Conservation (phyloP, 441 rosid genomes). For the Jatropha podagrica region DNA sequence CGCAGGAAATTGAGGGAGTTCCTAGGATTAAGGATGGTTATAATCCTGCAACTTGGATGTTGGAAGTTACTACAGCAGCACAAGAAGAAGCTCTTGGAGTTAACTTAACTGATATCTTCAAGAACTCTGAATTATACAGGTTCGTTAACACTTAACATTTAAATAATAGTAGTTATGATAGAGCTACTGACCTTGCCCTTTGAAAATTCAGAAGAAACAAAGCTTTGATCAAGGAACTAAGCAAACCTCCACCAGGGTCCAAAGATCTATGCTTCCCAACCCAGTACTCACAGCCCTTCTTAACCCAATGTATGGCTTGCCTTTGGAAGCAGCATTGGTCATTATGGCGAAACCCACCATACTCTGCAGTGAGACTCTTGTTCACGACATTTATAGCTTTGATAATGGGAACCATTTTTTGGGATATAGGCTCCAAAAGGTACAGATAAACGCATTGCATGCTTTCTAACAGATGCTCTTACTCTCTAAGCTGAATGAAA, state of each 20-base stretch:
- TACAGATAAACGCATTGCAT: slow-evolving; percentile 11
- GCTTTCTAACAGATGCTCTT: not conserved
- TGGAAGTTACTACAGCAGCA: slow-evolving; percentile 52
- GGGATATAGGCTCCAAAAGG: slow-evolving; percentile 59
- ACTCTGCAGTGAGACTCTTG: slow-evolving; percentile 48
- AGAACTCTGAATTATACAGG: slow-evolving; percentile 52
- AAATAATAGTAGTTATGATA: not conserved
- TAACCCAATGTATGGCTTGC: slow-evolving; percentile 54
- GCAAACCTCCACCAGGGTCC: slow-evolving; percentile 41
- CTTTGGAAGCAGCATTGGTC: slow-evolving; percentile 63
- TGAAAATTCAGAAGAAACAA: slow-evolving; percentile 55
- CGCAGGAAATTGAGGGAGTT: slow-evolving; percentile 51
- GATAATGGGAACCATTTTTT: slow-evolving; percentile 62
- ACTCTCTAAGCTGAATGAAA: not conserved
- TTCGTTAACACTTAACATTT: slow-evolving; percentile 16
- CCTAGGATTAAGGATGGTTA: slow-evolving; percentile 57
- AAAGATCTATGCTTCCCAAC: slow-evolving; percentile 52
- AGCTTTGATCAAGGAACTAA: slow-evolving; percentile 45
- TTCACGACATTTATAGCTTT: slow-evolving; percentile 53
- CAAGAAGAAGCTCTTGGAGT: slow-evolving; percentile 48
- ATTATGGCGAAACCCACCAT: slow-evolving; percentile 58
- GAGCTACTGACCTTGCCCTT: slow-evolving; percentile 1
- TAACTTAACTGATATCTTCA: slow-evolving; percentile 46
- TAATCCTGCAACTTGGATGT: slow-evolving; percentile 79
- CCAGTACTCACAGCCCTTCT: slow-evolving; percentile 42